phyloP scores from a whole-genome alignment of 2,329 filamentous ascomycete species.

The Drechslerella coelobrocha region DNA sequence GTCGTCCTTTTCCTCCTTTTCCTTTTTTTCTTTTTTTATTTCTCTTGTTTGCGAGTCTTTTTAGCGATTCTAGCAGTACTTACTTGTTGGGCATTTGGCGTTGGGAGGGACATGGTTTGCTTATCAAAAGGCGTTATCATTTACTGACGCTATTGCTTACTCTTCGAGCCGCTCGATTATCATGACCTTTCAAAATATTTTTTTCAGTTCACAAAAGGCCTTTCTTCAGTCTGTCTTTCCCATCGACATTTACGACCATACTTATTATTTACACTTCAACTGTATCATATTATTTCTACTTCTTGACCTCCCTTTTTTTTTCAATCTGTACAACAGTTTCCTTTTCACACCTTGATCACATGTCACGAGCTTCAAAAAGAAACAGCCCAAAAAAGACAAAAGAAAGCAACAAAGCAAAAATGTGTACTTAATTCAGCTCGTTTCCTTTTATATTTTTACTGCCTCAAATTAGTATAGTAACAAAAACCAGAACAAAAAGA shows the following conservation, averaged over 20 bases:
- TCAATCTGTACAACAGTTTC: conserved; percentile 49
- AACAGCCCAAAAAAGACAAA: conserved; percentile 28
- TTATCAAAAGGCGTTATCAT: conserved; percentile 6
- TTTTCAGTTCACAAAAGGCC: conserved; percentile 29
- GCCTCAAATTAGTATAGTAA: conserved; percentile 45
- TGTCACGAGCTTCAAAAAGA: conserved; percentile 41
- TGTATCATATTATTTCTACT: conserved; percentile 43
- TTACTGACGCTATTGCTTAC: background rate
- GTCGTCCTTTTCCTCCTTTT: conserved; percentile 1
- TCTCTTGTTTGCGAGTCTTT: conserved; percentile 41
- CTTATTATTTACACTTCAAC: conserved; percentile 26
- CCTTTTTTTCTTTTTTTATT: conserved; percentile 20
- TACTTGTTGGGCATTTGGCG: conserved; percentile 45
- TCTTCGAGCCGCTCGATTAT: background rate
- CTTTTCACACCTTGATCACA: conserved; percentile 31
- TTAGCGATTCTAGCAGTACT: conserved; percentile 48
- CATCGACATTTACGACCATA: conserved; percentile 37
- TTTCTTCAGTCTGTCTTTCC: conserved; percentile 28
- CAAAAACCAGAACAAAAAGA: conserved; percentile 45
- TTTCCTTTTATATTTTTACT: conserved; percentile 21
- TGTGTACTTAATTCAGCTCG: conserved; percentile 46
- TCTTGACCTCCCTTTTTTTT: conserved; percentile 15
- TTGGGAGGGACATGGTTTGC: conserved; percentile 31
- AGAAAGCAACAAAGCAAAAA: conserved; percentile 36
- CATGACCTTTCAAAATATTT: conserved; percentile 40